phyloP scores from a whole-genome alignment of 331 rosid species.

The Acacia concinna region DNA sequence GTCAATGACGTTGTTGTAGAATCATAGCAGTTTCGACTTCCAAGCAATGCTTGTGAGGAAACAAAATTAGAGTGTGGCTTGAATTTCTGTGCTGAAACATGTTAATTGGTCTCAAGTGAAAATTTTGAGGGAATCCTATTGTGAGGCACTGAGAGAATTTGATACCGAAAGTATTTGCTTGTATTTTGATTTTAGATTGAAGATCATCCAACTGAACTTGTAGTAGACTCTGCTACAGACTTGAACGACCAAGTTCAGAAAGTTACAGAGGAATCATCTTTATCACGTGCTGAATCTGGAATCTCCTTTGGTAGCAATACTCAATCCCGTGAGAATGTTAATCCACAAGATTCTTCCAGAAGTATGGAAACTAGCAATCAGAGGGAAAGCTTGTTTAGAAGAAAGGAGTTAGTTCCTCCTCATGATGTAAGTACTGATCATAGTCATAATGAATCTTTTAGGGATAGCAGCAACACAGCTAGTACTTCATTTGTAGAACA shows the following conservation, averaged over 20 bases:
- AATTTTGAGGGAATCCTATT: constrained; percentile 2
- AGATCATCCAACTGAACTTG: constrained; percentile 37
- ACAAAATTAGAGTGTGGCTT: constrained; percentile 17
- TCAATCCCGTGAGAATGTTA: not conserved
- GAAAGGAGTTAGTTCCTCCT: not conserved
- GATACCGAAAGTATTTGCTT: constrained; percentile 29
- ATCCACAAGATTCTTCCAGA: not conserved
- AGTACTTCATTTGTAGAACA: constrained; percentile 1
- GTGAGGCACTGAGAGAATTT: constrained; percentile 18
- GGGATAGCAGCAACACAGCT: not conserved
- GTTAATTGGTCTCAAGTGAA: constrained; percentile 3
- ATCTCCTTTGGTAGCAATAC: not conserved
- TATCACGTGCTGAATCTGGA: not conserved
- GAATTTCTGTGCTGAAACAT: constrained; percentile 19
- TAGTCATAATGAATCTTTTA: not conserved
- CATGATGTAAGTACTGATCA: not conserved
- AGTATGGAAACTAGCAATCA: not conserved
- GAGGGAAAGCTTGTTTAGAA: not conserved
- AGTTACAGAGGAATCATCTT: not conserved
- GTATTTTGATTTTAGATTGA: constrained; percentile 37
- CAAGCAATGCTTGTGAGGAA: not conserved
- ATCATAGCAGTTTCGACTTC: not conserved
- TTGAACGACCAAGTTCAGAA: not conserved
- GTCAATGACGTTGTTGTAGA: constrained; percentile 3
- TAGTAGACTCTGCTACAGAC: constrained; percentile 40